phyloP scores from a whole-genome alignment of 768 basidiomycete genomes.

The Tulasnella sp. region DNA sequence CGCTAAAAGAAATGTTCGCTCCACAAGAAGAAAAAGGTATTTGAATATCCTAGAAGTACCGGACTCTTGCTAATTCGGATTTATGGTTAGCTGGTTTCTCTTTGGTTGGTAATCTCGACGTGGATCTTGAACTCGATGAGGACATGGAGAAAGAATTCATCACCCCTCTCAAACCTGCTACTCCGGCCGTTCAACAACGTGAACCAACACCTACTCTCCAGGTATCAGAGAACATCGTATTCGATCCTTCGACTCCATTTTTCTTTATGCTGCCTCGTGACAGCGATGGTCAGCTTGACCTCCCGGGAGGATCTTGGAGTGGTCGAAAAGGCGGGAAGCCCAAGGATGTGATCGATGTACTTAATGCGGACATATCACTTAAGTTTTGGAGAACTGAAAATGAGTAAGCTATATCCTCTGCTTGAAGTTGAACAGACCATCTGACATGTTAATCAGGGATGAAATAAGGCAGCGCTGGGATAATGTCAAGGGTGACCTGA shows the following conservation, averaged over 20 bases:
- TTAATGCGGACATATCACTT: conserved; percentile 14
- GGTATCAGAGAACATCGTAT: neutral
- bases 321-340: neutral
- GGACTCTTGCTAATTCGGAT: neutral
- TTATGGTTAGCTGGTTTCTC: conserved; percentile 14
- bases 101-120: conserved; percentile 14
- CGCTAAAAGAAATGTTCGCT: conserved; percentile 20
- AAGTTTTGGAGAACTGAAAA: conserved; percentile 20
- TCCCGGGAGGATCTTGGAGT: neutral
- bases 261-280: conserved; percentile 7
- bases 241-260: neutral
- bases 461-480: conserved; percentile 26
- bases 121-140: conserved; percentile 16
- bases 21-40: conserved; percentile 18
- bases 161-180: conserved; percentile 1
- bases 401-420: conserved; percentile 17
- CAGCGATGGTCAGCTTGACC: neutral
- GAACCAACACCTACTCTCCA: neutral
- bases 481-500: conserved; percentile 24
- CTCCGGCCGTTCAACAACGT: conserved; percentile 3
- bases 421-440: neutral
- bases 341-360: neutral
- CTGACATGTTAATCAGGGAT: conserved; percentile 15
- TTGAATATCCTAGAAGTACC: neutral
- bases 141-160: neutral